These are phyloP conservation scores for Rhododendron ovatum DNA, from an alignment of 148 eudicot species.

Conservation along the genomic window DNA sequence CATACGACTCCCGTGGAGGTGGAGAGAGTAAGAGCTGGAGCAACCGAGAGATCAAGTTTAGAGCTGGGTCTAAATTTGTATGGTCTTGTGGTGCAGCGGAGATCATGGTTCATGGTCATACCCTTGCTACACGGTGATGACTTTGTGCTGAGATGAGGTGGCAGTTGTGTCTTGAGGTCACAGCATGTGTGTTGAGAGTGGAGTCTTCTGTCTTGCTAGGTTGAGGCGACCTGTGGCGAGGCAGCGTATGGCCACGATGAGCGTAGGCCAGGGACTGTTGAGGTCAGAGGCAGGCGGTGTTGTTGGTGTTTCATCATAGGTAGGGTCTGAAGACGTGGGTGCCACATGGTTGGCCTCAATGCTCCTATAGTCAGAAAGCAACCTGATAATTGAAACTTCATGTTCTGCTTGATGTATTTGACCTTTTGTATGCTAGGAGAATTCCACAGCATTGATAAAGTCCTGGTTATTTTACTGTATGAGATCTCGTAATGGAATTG, in stretches of 20 bases:
- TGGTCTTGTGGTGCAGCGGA: not conserved
- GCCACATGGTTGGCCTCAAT: not conserved
- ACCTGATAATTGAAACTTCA: not conserved
- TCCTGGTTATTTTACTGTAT: not conserved
- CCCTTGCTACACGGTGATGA: not conserved
- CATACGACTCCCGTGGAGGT: not conserved
- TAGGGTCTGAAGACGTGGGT: not conserved
- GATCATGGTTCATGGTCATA: not conserved
- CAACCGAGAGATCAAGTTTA: not conserved
- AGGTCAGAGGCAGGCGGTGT: not conserved
- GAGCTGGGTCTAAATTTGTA: not conserved
- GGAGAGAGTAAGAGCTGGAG: not conserved
- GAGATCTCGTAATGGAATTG: not conserved
- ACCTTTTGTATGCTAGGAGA: not conserved
- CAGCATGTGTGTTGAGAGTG: not conserved
- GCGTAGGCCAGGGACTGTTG: not conserved
- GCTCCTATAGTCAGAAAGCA: not conserved
- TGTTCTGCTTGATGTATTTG: not conserved
- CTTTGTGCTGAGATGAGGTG: not conserved
- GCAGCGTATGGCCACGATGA: not conserved
- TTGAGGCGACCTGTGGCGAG: not conserved
- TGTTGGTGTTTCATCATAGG: not conserved
- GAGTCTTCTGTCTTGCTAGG: not conserved
- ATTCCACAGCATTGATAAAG: not conserved
- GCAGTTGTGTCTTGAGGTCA: not conserved